Conservation (phyloP, 2,329 filamentous ascomycete species). For the Xylaria arbuscula region DNA sequence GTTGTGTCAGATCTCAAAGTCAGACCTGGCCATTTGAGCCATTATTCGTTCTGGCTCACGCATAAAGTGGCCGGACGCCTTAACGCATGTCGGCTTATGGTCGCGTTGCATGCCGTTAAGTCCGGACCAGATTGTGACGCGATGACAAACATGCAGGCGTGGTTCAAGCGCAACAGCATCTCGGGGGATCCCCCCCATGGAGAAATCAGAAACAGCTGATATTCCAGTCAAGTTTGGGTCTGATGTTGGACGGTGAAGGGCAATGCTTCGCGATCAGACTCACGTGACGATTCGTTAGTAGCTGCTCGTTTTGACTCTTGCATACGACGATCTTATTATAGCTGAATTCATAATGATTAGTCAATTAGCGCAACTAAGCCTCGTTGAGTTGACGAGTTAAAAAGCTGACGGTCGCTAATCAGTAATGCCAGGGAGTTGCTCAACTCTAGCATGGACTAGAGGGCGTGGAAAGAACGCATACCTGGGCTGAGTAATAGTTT, state of each 20-base stretch:
- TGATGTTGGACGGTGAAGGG: slow-evolving; percentile 18
- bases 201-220: slow-evolving; percentile 14
- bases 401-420: slow-evolving; percentile 20
- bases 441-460: slow-evolving; percentile 7
- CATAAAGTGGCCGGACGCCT: slow-evolving; percentile 10
- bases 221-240: not conserved
- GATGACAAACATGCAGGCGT: slow-evolving; percentile 27
- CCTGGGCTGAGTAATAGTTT: slow-evolving; percentile 33
- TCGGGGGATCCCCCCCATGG: not conserved
- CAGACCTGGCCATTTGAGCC: slow-evolving; percentile 11
- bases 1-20: slow-evolving; percentile 26
- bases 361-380: slow-evolving; percentile 16
- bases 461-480: slow-evolving; percentile 7
- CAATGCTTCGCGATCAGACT: slow-evolving; percentile 33
- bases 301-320: not conserved
- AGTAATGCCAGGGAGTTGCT: not conserved
- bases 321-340: slow-evolving; percentile 5
- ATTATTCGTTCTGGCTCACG: slow-evolving; percentile 17
- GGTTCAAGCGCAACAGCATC: not conserved
- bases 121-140: not conserved
- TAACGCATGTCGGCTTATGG: slow-evolving; percentile 24
- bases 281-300: slow-evolving; percentile 19
- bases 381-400: slow-evolving; percentile 6
- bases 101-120: slow-evolving; percentile 13
- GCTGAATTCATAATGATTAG: slow-evolving; percentile 27